Conservation (phyloP, 768 basidiomycete species). For the Lactifluus pinguis region DNA sequence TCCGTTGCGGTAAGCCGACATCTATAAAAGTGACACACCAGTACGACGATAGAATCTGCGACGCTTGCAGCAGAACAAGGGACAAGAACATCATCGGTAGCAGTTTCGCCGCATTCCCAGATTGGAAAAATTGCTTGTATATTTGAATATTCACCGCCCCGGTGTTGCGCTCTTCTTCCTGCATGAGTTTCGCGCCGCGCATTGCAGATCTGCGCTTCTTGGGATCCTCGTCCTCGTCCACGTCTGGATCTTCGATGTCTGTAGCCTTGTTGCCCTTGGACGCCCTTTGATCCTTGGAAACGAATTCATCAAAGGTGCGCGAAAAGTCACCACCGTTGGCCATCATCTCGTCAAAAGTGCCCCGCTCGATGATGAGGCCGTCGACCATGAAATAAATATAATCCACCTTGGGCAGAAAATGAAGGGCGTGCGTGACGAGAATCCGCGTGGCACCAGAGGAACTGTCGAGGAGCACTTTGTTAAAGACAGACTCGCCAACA, state of each 20-base stretch:
- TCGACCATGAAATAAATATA: constrained; percentile 74
- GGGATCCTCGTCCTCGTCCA: constrained; percentile 32
- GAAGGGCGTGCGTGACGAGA: constrained; percentile 86
- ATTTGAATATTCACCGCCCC: constrained; percentile 53
- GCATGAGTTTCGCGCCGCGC: constrained; percentile 57
- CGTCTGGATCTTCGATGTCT: constrained; percentile 28
- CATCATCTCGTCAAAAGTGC: constrained; percentile 70
- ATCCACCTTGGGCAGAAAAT: constrained; percentile 83
- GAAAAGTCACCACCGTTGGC: constrained; percentile 51
- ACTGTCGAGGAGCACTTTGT: constrained; percentile 65
- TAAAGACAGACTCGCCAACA: constrained; percentile 81
- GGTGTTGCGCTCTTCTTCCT: constrained; percentile 72
- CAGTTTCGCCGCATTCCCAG: constrained; percentile 57
- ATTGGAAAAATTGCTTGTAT: constrained; percentile 55
- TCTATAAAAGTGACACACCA: constrained; percentile 41
- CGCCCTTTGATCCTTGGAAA: constrained; percentile 47
- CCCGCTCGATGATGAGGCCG: constrained; percentile 70
- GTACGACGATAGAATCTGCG: constrained; percentile 63
- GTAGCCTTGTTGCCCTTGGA: constrained; percentile 35
- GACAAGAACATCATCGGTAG: constrained; percentile 58
- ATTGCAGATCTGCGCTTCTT: constrained; percentile 30
- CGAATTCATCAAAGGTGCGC: constrained; percentile 42
- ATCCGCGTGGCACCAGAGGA: constrained; percentile 67
- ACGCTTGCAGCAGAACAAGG: constrained; percentile 56
- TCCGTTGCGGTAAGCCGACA: constrained; percentile 12